Conservation (phyloP, 495 filamentous ascomycete species). For the Trichoderma orchidacearum region DNA sequence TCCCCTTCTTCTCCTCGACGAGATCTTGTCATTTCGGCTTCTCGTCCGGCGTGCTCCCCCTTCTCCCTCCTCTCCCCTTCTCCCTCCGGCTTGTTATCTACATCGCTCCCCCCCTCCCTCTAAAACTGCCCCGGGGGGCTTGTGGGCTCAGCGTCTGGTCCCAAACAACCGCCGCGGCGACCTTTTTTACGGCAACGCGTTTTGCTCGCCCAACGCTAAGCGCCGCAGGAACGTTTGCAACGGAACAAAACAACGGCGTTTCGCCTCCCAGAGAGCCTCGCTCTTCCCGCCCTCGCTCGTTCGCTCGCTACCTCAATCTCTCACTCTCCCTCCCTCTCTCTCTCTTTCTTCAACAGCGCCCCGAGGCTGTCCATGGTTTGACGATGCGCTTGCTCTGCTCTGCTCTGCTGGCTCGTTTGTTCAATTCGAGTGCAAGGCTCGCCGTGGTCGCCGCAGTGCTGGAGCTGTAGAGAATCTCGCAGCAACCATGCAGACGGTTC, state of each 20-base stretch:
- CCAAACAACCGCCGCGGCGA: not conserved
- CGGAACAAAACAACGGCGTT: not conserved
- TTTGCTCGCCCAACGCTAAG: not conserved
- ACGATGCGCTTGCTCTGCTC: not conserved
- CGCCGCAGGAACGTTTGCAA: not conserved
- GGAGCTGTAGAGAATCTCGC: conserved; percentile 21
- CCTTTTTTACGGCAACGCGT: not conserved
- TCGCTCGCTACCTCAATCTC: not conserved
- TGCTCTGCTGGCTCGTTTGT: not conserved
- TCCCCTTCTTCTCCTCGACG: conserved; percentile 1
- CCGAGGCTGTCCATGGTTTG: conserved; percentile 7
- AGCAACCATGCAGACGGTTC: conserved; percentile 47
- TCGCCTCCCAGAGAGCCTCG: no score
- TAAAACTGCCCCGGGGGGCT: not conserved
- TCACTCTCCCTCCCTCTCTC: no score
- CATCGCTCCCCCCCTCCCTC: not conserved
- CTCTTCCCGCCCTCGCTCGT: no score
- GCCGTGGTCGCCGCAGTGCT: not conserved
- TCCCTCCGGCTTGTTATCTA: not conserved
- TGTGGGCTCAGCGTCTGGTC: not conserved
- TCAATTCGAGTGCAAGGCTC: not conserved
- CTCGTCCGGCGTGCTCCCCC: not conserved
- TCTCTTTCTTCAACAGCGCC: not conserved
- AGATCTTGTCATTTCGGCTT: not conserved
- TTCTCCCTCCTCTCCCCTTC: not conserved